A percentile compares a stretch with the other conserved stretches of the same genome.
Conservation (phyloP, 2,329 filamentous ascomycete species). For the Tricladium varicosporioides region DNA sequence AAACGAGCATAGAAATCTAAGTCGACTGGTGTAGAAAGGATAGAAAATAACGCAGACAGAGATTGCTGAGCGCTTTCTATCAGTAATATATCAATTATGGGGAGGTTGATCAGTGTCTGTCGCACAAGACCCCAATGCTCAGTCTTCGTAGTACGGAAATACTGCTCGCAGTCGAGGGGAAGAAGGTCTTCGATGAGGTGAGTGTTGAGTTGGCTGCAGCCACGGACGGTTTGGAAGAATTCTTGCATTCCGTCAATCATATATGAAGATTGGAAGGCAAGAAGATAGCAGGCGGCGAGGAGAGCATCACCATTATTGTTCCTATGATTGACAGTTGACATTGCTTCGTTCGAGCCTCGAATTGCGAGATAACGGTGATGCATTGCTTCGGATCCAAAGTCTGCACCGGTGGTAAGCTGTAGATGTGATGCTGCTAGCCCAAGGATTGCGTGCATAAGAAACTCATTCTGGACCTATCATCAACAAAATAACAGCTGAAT, state of each 20-base stretch:
- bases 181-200: slow-evolving; percentile 51
- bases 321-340: slow-evolving; percentile 41
- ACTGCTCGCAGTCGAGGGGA: slow-evolving; percentile 38
- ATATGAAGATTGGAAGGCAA: slow-evolving; percentile 57
- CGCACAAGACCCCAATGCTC: slow-evolving; percentile 42
- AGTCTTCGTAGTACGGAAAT: slow-evolving; percentile 44
- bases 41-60: slow-evolving; percentile 41
- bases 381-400: slow-evolving; percentile 47
- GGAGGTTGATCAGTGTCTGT: slow-evolving; percentile 45
- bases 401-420: slow-evolving; percentile 43
- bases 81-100: slow-evolving; percentile 45
- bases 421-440: slow-evolving; percentile 67
- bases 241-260: slow-evolving; percentile 58
- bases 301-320: slow-evolving; percentile 58
- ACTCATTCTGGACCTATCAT: slow-evolving; percentile 50
- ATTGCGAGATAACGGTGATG: slow-evolving; percentile 65
- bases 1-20: slow-evolving; percentile 46
- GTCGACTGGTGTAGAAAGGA: slow-evolving; percentile 44
- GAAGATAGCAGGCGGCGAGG: slow-evolving; percentile 56
- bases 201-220: slow-evolving; percentile 52
- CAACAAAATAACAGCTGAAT: slow-evolving; percentile 1
- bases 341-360: slow-evolving; percentile 55
- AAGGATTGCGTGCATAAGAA: slow-evolving; percentile 69
- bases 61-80: slow-evolving; percentile 46
- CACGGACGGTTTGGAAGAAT: slow-evolving; percentile 59